Evolutionary conservation across 129 eudicot genomes (phyloP), one percentile per base, ranked within the genome.

Genomic region (Saposhnikovia divaricata): DNA sequence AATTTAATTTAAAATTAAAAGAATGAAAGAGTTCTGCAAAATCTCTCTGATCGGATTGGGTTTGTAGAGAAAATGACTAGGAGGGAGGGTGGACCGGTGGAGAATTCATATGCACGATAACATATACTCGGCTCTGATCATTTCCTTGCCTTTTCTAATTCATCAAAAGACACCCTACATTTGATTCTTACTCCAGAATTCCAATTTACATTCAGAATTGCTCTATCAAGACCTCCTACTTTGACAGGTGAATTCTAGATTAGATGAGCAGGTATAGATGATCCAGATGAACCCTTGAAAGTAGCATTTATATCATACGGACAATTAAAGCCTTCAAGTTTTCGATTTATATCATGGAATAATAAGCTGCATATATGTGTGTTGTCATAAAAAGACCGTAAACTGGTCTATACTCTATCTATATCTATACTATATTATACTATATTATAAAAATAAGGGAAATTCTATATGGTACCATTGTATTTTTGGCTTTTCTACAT

Each of bases 61-160:
- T 40, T 43, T 43, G 45, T 43, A 43, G 9, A 43, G 45, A 43
- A 43, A 43, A 43, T 43, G 45, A 43, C 45, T 43, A 7, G 9
- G 45, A 43, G 9, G 45, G 45, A 43, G 45, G 45, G 9, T 6
- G n/a, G n/a, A n/a, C n/a, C n/a, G n/a, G n/a, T n/a, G 9, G 9
- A 7, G 45, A 34, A 34, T 34, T 34, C 37, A 34, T 34, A 34
- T 34, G 37, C 37, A 34, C 1, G 37, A 34, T 34, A 31, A 31
- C 34, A 31, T 31, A 31, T 31, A 31, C 34, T 0, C 1, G 34
- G 34, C 34, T 31, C 34, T 31, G 45, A 5, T 42, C 7, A 5
- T 42, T 42, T 42, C 0, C 14, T 90, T 44, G 97, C 98, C 85
- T 84, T 87, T 77, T 92, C 92, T 47, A 92, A 90, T 84, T 95